Evolutionary conservation across 129 eudicot genomes (phyloP).

Genomic region (Pulicaria dysenterica): DNA sequence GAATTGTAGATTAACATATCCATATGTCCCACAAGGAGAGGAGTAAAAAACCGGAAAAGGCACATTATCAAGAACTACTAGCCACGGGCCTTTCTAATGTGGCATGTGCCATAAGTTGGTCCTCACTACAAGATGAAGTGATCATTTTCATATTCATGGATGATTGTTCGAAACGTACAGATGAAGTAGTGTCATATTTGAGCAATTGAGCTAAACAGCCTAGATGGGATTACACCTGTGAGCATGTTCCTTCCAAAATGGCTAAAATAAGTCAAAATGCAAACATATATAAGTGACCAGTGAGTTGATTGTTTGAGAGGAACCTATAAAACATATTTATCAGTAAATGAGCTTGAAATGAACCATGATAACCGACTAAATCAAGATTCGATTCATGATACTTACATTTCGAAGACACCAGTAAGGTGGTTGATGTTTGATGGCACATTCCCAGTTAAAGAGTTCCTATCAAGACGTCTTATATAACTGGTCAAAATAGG

Average conservation of each 20-base stretch:
- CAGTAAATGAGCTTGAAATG: neutral
- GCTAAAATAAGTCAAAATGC: conserved; percentile 34
- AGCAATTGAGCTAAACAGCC: conserved; percentile 47
- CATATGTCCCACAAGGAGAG: too few species aligned
- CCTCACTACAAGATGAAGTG: too few species aligned
- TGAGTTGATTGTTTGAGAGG: conserved; percentile 37
- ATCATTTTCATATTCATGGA: neutral
- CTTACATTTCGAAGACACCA: conserved; percentile 22
- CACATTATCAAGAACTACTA: too few species aligned
- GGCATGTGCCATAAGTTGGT: too few species aligned
- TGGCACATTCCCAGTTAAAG: conserved; percentile 24
- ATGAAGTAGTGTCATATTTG: conserved; percentile 59
- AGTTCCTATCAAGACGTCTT: conserved; percentile 38
- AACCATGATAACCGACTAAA: neutral
- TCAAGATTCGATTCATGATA: neutral
- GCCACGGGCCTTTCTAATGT: too few species aligned
- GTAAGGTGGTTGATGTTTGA: conserved; percentile 39
- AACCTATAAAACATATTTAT: conserved; percentile 22
- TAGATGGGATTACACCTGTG: conserved; percentile 60
- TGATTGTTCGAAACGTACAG: conserved; percentile 40
- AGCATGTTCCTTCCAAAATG: conserved; percentile 68
- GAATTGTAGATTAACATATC: too few species aligned
- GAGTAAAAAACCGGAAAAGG: too few species aligned
- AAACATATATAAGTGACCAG: conserved; percentile 22
- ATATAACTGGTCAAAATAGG: too few species aligned